phyloP scores from a whole-genome alignment of 371 early-diverging fungal genomes.

The Apophysomyces sp. region DNA sequence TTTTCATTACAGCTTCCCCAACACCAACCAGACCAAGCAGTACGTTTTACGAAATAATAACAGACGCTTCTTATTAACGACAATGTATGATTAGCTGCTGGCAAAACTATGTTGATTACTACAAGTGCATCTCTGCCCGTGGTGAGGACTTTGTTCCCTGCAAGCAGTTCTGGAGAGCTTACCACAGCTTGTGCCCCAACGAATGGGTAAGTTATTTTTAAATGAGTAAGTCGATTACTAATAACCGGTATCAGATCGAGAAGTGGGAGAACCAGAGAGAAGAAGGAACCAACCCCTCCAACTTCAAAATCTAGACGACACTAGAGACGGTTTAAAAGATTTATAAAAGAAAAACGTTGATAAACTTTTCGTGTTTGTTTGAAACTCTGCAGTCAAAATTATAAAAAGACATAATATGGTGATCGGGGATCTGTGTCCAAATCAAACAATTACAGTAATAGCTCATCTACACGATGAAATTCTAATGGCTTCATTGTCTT shows the following conservation, averaged over 20 bases:
- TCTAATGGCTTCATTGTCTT: conserved; percentile 30
- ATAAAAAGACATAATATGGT: neutral
- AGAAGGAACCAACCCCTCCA: conserved; percentile 74
- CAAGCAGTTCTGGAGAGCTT: conserved; percentile 80
- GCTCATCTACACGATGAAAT: neutral
- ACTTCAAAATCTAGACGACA: conserved; percentile 39
- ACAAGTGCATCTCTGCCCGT: conserved; percentile 82
- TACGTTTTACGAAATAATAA: conserved; percentile 9
- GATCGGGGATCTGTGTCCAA: neutral
- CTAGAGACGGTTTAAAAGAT: neutral
- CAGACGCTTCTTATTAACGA: neutral
- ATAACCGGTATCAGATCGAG: conserved; percentile 53
- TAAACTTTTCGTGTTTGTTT: neutral
- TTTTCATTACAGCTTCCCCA: conserved; percentile 74
- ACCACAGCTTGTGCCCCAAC: conserved; percentile 82
- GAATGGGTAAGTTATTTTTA: conserved; percentile 67
- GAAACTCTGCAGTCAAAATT: neutral
- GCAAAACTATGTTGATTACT: conserved; percentile 96
- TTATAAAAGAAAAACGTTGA: neutral
- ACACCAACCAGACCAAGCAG: conserved; percentile 95
- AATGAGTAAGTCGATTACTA: neutral
- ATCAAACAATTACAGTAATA: neutral
- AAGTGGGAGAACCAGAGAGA: conserved; percentile 87
- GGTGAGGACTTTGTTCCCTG: conserved; percentile 92
- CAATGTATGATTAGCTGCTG: conserved; percentile 55